phyloP scores from a whole-genome alignment of 306 rosid species.

The Pyrus communis region DNA sequence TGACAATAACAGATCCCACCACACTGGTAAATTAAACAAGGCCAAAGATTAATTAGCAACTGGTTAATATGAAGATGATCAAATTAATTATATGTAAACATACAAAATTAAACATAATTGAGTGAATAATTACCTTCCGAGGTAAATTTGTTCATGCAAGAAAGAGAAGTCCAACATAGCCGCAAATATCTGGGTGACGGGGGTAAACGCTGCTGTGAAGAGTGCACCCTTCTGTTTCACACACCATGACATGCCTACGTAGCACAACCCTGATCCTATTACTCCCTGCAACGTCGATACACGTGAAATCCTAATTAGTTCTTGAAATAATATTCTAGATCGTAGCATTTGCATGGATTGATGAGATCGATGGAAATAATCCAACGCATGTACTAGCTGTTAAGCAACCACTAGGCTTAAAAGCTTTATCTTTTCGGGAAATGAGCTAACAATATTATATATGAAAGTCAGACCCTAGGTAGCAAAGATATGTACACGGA shows the following conservation, averaged over 20 bases:
- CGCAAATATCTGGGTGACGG: conserved; percentile 59
- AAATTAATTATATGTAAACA: neutral
- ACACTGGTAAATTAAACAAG: conserved; percentile 36
- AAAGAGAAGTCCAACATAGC: conserved; percentile 53
- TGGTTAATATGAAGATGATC: neutral
- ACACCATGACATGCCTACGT: conserved; percentile 95
- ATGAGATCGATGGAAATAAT: neutral
- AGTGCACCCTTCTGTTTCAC: conserved; percentile 77
- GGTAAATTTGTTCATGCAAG: conserved; percentile 64
- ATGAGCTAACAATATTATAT: too few species aligned
- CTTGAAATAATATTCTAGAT: neutral
- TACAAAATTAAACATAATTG: neutral
- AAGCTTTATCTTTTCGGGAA: too few species aligned
- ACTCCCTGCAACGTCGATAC: conserved; percentile 41
- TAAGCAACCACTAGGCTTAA: neutral
- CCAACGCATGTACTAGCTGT: neutral
- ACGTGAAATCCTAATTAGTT: neutral
- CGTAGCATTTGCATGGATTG: neutral
- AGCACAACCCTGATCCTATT: conserved; percentile 86
- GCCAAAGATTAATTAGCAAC: conserved; percentile 14
- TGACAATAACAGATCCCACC: conserved; percentile 63
- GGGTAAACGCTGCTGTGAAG: conserved; percentile 73
- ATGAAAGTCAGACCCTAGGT: too few species aligned
- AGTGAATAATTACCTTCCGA: conserved; percentile 58
- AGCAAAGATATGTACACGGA: too few species aligned